Percentiles rank a stretch among this genome's conserved stretches.
These are phyloP conservation scores for Penicillium arizonense DNA, from an alignment of 495 filamentous ascomycete genomes.

Conservation along the genomic window DNA sequence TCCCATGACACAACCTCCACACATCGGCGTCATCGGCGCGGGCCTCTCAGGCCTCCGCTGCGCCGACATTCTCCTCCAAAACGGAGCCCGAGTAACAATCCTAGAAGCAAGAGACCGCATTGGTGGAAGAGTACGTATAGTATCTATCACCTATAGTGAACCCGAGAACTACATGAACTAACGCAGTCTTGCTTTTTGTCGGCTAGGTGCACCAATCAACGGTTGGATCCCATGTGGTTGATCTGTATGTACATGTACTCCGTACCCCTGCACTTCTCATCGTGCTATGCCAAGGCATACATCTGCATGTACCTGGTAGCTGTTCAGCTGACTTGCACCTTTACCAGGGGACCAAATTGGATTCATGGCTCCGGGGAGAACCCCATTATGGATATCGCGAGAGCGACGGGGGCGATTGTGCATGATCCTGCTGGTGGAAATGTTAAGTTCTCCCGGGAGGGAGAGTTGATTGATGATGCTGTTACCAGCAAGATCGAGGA, in stretches of 20 bases:
- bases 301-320: too few species aligned
- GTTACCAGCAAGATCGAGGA: conserved; percentile 55
- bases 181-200: not conserved
- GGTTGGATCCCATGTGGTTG: conserved; percentile 42
- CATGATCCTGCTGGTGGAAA: conserved; percentile 54
- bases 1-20: conserved; percentile 37
- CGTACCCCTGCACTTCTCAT: too few species aligned
- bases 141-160: not conserved
- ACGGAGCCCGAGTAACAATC: conserved; percentile 79
- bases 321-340: not conserved
- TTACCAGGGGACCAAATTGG: conserved; percentile 81
- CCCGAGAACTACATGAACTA: not conserved
- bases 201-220: conserved; percentile 38
- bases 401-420: conserved; percentile 59
- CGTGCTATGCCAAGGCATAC: too few species aligned
- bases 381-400: conserved; percentile 77
- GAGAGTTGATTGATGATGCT: conserved; percentile 51
- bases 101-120: conserved; percentile 81
- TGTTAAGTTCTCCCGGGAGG: conserved; percentile 61
- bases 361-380: conserved; percentile 87
- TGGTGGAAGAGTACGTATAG: conserved; percentile 68
- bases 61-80: conserved; percentile 74
- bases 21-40: conserved; percentile 78
- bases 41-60: conserved; percentile 86
- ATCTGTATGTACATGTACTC: conserved; percentile 32